Conservation (phyloP, 2,329 filamentous ascomycete genomes). For the Cladophialophora carrionii region DNA sequence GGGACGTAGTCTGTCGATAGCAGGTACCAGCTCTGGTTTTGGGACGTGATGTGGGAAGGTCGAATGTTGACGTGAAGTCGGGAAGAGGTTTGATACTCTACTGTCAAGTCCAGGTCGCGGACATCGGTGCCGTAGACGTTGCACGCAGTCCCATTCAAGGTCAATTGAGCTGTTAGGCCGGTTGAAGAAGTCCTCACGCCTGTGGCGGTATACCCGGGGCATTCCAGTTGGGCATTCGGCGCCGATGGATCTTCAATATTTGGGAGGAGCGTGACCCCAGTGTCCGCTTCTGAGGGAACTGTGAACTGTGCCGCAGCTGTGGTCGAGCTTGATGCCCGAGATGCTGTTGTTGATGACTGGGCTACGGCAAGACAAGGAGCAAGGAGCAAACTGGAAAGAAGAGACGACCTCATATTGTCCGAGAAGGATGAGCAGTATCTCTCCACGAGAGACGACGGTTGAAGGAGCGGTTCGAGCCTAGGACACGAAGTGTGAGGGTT, state of each 20-base stretch:
- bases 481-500: slow-evolving; percentile 2
- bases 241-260: slow-evolving; percentile 68
- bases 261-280: slow-evolving; percentile 48
- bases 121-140: slow-evolving; percentile 80
- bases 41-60: slow-evolving; percentile 63
- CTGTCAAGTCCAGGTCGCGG: slow-evolving; percentile 65
- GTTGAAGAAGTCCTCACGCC: slow-evolving; percentile 51
- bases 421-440: background rate
- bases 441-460: slow-evolving; percentile 4
- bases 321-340: slow-evolving; percentile 18
- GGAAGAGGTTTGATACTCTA: slow-evolving; percentile 68
- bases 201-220: slow-evolving; percentile 62
- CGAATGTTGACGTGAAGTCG: slow-evolving; percentile 72
- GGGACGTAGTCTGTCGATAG: slow-evolving; percentile 67
- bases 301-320: slow-evolving; percentile 46
- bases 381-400: slow-evolving; percentile 24
- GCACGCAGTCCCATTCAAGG: slow-evolving; percentile 60
- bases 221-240: slow-evolving; percentile 65
- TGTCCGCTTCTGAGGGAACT: slow-evolving; percentile 49
- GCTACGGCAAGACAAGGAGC: slow-evolving; percentile 23
- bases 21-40: slow-evolving; percentile 69
- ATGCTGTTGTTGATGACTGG: slow-evolving; percentile 26
- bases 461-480: slow-evolving; percentile 14
- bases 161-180: slow-evolving; percentile 58
- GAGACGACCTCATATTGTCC: slow-evolving; percentile 25